Conservation (phyloP, 1,284 basidiomycete genomes). For the Ceratobasidium sp. region DNA sequence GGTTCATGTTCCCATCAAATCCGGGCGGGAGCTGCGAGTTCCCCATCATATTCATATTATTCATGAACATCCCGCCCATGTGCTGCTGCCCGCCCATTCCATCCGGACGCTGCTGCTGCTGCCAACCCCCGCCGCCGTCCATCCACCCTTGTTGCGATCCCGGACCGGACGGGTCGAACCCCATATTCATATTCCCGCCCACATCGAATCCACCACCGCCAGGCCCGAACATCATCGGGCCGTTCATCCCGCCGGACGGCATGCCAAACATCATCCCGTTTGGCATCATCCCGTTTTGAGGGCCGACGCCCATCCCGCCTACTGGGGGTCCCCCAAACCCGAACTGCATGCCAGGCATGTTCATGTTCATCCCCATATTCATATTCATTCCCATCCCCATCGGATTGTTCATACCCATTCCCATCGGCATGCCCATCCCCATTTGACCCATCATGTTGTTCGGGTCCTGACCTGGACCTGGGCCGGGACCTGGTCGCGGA, state of each 20-base stretch:
- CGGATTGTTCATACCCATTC: conserved; percentile 46
- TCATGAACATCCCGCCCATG: conserved; percentile 35
- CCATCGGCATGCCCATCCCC: conserved; percentile 50
- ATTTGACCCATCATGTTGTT: conserved; percentile 30
- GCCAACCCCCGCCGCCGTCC: conserved; percentile 18
- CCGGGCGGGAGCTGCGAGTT: conserved; percentile 31
- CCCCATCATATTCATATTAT: conserved; percentile 41
- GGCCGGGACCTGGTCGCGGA: conserved; percentile 7
- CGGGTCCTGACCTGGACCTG: conserved; percentile 43
- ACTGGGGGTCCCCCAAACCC: conserved; percentile 10
- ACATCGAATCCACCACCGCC: conserved; percentile 33
- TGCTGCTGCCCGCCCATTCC: conserved; percentile 34
- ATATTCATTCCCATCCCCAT: conserved; percentile 48
- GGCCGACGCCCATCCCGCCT: conserved; percentile 44
- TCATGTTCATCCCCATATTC: conserved; percentile 47
- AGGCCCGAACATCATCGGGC: conserved; percentile 31
- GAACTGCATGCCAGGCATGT: no score
- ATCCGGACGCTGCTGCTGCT: conserved; percentile 11
- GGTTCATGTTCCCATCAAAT: conserved; percentile 35
- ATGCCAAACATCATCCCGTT: conserved; percentile 45
- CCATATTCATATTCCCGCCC: conserved; percentile 24
- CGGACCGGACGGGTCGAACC: conserved; percentile 21
- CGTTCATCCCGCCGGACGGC: conserved; percentile 45
- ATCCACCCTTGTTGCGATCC: conserved; percentile 18
- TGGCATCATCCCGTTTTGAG: conserved; percentile 47